Conservation (phyloP, 2,329 filamentous ascomycete genomes). For the Fusarium domesticum region DNA sequence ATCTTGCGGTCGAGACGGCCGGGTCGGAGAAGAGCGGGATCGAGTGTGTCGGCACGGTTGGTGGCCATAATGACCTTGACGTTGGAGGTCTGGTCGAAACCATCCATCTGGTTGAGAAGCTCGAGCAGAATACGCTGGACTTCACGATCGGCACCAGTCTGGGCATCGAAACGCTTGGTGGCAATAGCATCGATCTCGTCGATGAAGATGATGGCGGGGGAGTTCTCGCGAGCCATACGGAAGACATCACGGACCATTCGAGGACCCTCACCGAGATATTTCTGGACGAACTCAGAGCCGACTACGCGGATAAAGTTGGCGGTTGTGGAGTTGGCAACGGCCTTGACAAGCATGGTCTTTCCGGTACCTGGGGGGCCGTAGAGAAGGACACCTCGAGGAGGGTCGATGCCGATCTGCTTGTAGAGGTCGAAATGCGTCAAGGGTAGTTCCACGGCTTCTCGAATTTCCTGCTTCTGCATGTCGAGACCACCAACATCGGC, state of each 20-base stretch:
- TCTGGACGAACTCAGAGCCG: constrained; percentile 97
- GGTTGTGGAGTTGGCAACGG: constrained; percentile 95
- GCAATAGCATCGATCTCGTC: constrained; percentile 99
- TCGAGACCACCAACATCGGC: constrained; percentile 96
- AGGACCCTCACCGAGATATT: constrained; percentile 95
- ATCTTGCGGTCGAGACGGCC: constrained; percentile 97
- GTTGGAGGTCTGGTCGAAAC: constrained; percentile 97
- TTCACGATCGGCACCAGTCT: constrained; percentile 96
- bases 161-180: constrained; percentile 98
- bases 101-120: constrained; percentile 98
- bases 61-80: constrained; percentile 99
- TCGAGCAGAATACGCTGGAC: constrained; percentile 98
- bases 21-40: constrained; percentile 89
- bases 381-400: constrained; percentile 89
- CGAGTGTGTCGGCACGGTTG: constrained; percentile 94
- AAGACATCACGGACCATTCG: constrained; percentile 99
- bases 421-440: constrained; percentile 98
- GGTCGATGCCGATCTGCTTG: constrained; percentile 98
- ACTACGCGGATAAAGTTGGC: constrained; percentile 98
- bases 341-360: constrained; percentile 98
- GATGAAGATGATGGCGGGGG: constrained; percentile 98
- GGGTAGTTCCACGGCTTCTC: constrained; percentile 94
- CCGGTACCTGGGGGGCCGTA: constrained; percentile 95
- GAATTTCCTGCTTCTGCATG: constrained; percentile 99
- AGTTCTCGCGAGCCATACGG: constrained; percentile 98